Evolutionary conservation across 208 protist genomes (phyloP), one percentile per base, ranked within the genome.

Genomic region (Leishmania mexicana): DNA sequence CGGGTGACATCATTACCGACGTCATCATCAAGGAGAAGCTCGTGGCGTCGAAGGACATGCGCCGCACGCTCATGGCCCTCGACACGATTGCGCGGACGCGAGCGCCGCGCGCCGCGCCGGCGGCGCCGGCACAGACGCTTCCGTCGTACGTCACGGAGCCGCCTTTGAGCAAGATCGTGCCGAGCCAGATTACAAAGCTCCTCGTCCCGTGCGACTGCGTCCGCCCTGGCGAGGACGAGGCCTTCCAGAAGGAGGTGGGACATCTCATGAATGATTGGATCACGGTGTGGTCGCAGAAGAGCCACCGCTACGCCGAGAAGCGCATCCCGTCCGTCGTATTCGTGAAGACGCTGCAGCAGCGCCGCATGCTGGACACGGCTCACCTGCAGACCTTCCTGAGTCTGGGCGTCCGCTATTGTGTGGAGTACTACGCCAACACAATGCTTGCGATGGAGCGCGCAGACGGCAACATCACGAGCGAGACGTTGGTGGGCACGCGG

Each of bases 381-480:
- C 90, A 95, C 83, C 84, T 97, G 62, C 78, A 88, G 51, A 89
- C 83, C 45, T 99, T 99, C 86, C 90, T 99, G 81, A 82, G 89
- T 57, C 83, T 96, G 40, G 89, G 86, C 67, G 88, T 98, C 21
- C 94, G 96, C 51, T 89, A 97, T 38, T 93, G 93, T 75, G 92
- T 99, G 24, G 97, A 99, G 80, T 90, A 97, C 85, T 98, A 97
- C 90, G 88, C 91, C 54, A 96, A 88, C 57, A 86, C 71, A 62
- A 83, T 91, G 77, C 86, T 97, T 35, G 88, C 91, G 85, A 84
- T 97, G 81, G 93, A 97, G 88, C 93, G 94, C 24, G 85, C 86
- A 54, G 85, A 92, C 77, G 85, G 80, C 54, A 47, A 51, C 47
- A 73, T 88, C 51, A 60, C 81, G 6, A 77, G 80, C 40, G 80